Evolutionary conservation across 2,329 filamentous ascomycete species (phyloP).

Genomic region (Juglanconis oblonga): DNA sequence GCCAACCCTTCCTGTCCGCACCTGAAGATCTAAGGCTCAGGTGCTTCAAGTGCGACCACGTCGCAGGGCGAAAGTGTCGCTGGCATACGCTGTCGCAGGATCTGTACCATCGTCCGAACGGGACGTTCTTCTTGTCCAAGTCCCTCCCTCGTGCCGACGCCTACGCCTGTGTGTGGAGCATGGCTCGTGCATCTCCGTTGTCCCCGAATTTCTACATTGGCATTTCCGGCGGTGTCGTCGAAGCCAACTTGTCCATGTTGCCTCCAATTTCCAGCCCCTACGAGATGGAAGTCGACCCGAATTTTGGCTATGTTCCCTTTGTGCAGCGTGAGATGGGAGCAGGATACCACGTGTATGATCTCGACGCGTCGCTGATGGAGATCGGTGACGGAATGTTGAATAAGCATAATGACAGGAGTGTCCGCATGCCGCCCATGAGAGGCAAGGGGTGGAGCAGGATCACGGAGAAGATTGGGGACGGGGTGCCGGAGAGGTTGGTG

Average conservation of each 20-base stretch:
- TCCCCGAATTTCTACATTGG: constrained; percentile 50
- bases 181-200: constrained; percentile 44
- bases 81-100: constrained; percentile 45
- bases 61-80: constrained; percentile 34
- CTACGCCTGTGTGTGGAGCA: constrained; percentile 38
- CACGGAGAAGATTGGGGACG: neutral
- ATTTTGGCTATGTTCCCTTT: constrained; percentile 13
- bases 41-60: constrained; percentile 32
- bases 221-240: constrained; percentile 44
- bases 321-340: constrained; percentile 7
- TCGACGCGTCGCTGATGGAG: constrained; percentile 25
- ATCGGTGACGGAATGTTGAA: constrained; percentile 26
- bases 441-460: constrained; percentile 13
- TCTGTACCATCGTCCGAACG: constrained; percentile 48
- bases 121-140: constrained; percentile 41
- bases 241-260: constrained; percentile 33
- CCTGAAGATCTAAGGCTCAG: neutral
- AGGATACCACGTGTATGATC: constrained; percentile 19
- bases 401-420: constrained; percentile 16
- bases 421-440: constrained; percentile 22
- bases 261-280: neutral
- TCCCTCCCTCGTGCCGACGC: constrained; percentile 22
- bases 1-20: constrained; percentile 27
- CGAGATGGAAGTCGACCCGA: constrained; percentile 6
- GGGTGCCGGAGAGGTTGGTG: constrained; percentile 1